Conservation (phyloP, 2,329 filamentous ascomycete species). For the Apiospora pterosperma region DNA sequence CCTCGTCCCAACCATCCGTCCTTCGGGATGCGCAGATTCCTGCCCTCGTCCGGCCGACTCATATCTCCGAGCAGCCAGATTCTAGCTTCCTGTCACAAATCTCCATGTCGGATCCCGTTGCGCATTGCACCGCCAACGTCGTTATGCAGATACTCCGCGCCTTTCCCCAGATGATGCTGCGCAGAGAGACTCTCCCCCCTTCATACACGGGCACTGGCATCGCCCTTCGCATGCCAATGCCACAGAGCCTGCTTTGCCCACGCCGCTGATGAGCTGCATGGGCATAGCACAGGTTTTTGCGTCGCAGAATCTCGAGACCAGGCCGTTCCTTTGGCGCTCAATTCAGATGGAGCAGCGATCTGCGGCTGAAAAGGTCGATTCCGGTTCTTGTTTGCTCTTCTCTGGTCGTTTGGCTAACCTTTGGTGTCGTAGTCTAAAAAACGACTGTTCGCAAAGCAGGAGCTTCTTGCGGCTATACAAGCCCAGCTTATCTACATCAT, state of each 20-base stretch:
- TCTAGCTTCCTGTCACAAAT: background rate
- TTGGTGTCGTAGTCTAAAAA: background rate
- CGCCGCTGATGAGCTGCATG: constrained; percentile 17
- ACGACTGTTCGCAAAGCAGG: background rate
- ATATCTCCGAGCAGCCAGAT: background rate
- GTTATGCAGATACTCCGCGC: constrained; percentile 11
- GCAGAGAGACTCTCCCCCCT: constrained; percentile 19
- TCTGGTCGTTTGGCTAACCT: background rate
- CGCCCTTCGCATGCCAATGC: background rate
- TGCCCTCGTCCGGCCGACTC: background rate
- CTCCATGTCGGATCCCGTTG: background rate
- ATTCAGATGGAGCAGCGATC: constrained; percentile 12
- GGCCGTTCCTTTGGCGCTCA: constrained; percentile 14
- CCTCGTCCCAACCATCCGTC: too few relatives aligned
- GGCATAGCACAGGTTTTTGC: constrained; percentile 20
- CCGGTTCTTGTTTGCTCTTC: background rate
- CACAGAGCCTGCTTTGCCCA: constrained; percentile 7
- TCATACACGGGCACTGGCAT: constrained; percentile 18
- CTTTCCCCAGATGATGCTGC: constrained; percentile 19
- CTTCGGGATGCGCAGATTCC: background rate
- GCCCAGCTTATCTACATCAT: constrained; percentile 2
- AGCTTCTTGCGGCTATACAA: background rate
- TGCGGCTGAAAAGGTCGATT: background rate
- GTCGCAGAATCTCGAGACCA: constrained; percentile 13
- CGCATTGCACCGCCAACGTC: background rate